These are phyloP conservation scores for Cornus florida DNA, from an alignment of 148 eudicot genomes.

Conservation along the genomic window DNA sequence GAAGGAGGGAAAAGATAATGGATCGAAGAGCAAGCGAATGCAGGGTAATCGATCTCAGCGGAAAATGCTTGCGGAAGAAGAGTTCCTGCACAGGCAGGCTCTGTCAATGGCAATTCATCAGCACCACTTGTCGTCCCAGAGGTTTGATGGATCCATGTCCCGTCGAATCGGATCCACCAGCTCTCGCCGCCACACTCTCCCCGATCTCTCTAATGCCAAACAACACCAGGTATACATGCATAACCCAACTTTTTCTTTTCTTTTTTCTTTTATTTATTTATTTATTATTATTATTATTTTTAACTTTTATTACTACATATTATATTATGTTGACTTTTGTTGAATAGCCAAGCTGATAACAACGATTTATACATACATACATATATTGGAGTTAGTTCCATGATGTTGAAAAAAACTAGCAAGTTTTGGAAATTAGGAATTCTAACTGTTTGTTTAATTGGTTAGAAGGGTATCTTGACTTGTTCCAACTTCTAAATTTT, in stretches of 20 bases:
- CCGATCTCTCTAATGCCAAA: conserved; percentile 53
- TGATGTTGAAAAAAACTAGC: neutral
- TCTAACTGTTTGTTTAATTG: neutral
- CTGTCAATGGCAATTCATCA: conserved; percentile 88
- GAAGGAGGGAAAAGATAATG: conserved; percentile 25
- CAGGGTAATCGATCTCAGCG: conserved; percentile 46
- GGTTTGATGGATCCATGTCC: conserved; percentile 87
- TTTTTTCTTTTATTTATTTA: too few relatives aligned
- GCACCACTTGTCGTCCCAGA: conserved; percentile 87
- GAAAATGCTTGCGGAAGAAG: conserved; percentile 66
- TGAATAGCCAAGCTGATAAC: neutral
- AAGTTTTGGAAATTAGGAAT: neutral
- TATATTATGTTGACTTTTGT: neutral
- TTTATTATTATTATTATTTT: too few relatives aligned
- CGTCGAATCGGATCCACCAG: conserved; percentile 63
- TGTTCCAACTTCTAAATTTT: neutral
- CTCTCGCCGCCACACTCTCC: conserved; percentile 65
- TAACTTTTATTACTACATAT: too few relatives aligned
- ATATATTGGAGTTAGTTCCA: neutral
- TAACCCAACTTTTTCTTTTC: too few relatives aligned
- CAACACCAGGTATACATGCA: conserved; percentile 25
- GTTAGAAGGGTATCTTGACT: neutral
- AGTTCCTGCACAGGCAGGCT: conserved; percentile 77
- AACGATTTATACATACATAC: too few relatives aligned
- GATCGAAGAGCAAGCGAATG: conserved; percentile 51